Evolutionary conservation across 108 stramenopile species (phyloP).

Genomic region (Nitzschia palea): DNA sequence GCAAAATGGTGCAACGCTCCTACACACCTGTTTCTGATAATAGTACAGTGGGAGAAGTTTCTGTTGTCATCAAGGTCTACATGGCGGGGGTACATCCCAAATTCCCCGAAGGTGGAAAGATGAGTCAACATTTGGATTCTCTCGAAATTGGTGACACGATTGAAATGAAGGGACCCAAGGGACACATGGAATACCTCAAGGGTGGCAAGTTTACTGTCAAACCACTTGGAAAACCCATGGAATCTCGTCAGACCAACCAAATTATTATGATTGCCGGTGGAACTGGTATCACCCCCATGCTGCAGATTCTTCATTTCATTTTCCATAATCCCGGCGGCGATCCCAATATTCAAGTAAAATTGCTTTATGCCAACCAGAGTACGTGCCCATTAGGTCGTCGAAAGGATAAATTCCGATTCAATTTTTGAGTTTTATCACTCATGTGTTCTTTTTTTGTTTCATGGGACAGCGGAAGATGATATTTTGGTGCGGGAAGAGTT

Average conservation of each 20-base stretch:
- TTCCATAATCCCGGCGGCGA: slow-evolving; percentile 38
- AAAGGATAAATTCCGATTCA: too few species aligned
- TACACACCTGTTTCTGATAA: slow-evolving; percentile 92
- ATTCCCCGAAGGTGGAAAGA: slow-evolving; percentile 96
- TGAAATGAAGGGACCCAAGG: slow-evolving; percentile 86
- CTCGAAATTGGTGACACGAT: slow-evolving; percentile 89
- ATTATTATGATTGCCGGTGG: slow-evolving; percentile 98
- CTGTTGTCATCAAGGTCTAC: slow-evolving; percentile 96
- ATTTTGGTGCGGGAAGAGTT: slow-evolving; percentile 91
- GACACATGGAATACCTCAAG: slow-evolving; percentile 75
- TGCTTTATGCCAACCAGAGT: slow-evolving; percentile 88
- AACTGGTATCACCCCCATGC: slow-evolving; percentile 99
- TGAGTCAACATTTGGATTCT: slow-evolving; percentile 94
- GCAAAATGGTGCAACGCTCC: slow-evolving; percentile 60
- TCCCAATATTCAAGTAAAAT: slow-evolving; percentile 52
- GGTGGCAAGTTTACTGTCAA: slow-evolving; percentile 74
- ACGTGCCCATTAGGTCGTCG: too few species aligned
- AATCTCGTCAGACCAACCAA: slow-evolving; percentile 55
- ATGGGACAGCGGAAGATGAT: slow-evolving; percentile 78
- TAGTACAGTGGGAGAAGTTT: slow-evolving; percentile 77
- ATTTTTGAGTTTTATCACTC: neutral
- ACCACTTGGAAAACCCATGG: slow-evolving; percentile 64
- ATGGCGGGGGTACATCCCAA: slow-evolving; percentile 84
- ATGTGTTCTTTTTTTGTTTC: neutral
- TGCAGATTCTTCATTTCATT: slow-evolving; percentile 87